Base-by-base conservation (phyloP, 2,329 filamentous ascomycete genomes). In the Colletotrichum plurivorum region DNA sequence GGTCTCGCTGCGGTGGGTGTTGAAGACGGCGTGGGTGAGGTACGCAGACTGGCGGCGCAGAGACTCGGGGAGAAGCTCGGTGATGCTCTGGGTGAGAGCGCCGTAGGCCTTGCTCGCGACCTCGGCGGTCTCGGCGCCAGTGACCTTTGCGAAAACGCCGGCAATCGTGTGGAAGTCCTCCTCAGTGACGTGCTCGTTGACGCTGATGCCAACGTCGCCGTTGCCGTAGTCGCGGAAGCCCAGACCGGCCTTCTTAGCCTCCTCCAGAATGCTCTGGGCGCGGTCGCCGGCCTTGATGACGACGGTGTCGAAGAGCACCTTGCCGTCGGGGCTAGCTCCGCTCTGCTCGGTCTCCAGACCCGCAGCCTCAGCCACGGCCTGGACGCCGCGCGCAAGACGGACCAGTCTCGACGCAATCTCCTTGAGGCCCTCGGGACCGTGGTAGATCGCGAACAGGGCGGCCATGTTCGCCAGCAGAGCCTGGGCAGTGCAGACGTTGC, bases 401-500 rank as follows among this genome's bases (percentile, higher is more conserved):
- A 94, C 89, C 72, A 93, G 88, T 72, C 91, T 89, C 78, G 95
- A 88, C 1, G 95, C 95, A 77, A 98, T 98, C 15, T 89, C 88
- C 81, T 90, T 94, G 58, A 98, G 83, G 18, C 95, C 94, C 62
- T 90, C 81, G 1, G 95, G 95, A 4, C 95, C 95, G 78, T 98
- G 95, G 80, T 98, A 98, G 62, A 98, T 87, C 60, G 94, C 95
- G 78, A 97, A 98, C 84, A 98, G 92, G 63, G 95, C 94, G 74
- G 90, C 95, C 94, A 98, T 98, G 80, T 98, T 98, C 45, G 95
- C 95, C 59, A 98, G 85, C 27, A 98, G 84, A 9, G 95, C 95
- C 82, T 98, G 95, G 1, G 95, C 95, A 1, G 95, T 98, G 84
- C 95, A 98, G 69, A 98, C 95, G 78, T 98, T 98, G 84, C 94